Percentiles rank a stretch among this genome's conserved stretches.
phyloP scores from a whole-genome alignment of 345 rosid genomes.

The Camelina neglecta region DNA sequence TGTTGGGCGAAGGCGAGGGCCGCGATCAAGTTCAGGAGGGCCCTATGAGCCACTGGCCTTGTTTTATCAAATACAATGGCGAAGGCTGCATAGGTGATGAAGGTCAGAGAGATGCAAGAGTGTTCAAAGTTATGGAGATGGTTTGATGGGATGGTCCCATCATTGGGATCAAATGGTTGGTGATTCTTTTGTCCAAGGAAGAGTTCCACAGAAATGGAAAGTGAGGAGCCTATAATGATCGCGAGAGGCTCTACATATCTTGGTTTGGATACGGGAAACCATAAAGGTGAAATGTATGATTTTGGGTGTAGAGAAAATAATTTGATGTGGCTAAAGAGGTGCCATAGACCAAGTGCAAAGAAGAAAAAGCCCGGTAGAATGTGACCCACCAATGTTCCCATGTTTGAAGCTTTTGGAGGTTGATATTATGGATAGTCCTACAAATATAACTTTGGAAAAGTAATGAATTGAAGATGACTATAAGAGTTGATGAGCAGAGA shows the following conservation, averaged over 20 bases:
- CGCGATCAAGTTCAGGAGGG: slow-evolving; percentile 58
- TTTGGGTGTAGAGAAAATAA: slow-evolving; percentile 57
- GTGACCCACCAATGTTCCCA: slow-evolving; percentile 87
- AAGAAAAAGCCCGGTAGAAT: slow-evolving; percentile 74
- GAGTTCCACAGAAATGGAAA: slow-evolving; percentile 80
- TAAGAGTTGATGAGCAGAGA: slow-evolving; percentile 26
- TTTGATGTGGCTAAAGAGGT: slow-evolving; percentile 72
- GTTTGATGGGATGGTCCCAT: slow-evolving; percentile 82
- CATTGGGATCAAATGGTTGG: slow-evolving; percentile 70
- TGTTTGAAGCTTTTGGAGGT: slow-evolving; percentile 38
- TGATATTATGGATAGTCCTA: slow-evolving; percentile 6
- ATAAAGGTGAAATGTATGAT: slow-evolving; percentile 58
- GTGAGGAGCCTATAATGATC: slow-evolving; percentile 61
- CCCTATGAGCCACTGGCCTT: slow-evolving; percentile 44
- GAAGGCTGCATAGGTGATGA: slow-evolving; percentile 64
- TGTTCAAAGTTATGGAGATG: slow-evolving; percentile 94
- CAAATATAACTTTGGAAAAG: slow-evolving; percentile 23
- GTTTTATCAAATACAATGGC: slow-evolving; percentile 62
- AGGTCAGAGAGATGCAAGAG: slow-evolving; percentile 67
- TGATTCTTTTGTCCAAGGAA: slow-evolving; percentile 73
- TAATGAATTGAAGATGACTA: slow-evolving; percentile 10
- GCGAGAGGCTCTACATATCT: slow-evolving; percentile 65
- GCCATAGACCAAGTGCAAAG: slow-evolving; percentile 75
- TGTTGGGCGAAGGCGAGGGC: slow-evolving; percentile 74
- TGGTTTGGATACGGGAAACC: slow-evolving; percentile 63